Conservation (phyloP, 2,329 filamentous ascomycete genomes). For the Paramyrothecium roridum region DNA sequence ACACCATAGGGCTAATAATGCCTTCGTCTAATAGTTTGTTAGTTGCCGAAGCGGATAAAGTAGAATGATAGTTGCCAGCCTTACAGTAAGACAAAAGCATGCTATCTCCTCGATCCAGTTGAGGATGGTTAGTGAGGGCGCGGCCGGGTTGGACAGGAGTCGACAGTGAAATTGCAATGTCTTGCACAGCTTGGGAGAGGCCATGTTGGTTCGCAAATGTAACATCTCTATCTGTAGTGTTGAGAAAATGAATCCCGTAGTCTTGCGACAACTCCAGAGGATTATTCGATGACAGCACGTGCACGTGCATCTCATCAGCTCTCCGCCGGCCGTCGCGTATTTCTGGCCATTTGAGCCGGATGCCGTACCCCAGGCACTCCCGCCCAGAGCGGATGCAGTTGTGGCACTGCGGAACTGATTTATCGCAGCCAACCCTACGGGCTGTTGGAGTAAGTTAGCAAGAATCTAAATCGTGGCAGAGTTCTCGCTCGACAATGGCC, state of each 20-base stretch:
- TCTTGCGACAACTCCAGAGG: conserved; percentile 18
- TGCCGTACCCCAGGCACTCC: conserved; percentile 39
- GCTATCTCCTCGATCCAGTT: conserved; percentile 8
- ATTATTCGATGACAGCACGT: conserved; percentile 5
- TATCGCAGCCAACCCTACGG: conserved; percentile 46
- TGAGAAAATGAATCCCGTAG: conserved; percentile 35
- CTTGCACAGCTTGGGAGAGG: background rate
- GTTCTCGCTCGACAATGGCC: background rate
- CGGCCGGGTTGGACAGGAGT: conserved; percentile 2
- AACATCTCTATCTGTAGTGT: conserved; percentile 34
- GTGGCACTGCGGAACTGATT: conserved; percentile 35
- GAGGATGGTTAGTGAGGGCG: conserved; percentile 8
- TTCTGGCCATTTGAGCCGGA: conserved; percentile 45
- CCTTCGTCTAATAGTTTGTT: conserved; percentile 26
- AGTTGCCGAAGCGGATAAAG: background rate
- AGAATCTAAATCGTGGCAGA: background rate
- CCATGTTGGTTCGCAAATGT: background rate
- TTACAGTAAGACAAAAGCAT: conserved; percentile 17
- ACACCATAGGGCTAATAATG: conserved; percentile 40
- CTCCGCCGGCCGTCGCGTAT: conserved; percentile 39
- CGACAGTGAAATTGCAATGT: background rate
- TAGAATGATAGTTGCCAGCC: background rate
- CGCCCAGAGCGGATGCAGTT: conserved; percentile 40
- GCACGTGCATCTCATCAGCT: conserved; percentile 6
- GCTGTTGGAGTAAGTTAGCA: conserved; percentile 19